A percentile compares a stretch with the other conserved stretches of the same genome.
These are phyloP conservation scores for Bipolaris zeicola DNA, from an alignment of 2,329 filamentous ascomycete species.

Conservation along the genomic window DNA sequence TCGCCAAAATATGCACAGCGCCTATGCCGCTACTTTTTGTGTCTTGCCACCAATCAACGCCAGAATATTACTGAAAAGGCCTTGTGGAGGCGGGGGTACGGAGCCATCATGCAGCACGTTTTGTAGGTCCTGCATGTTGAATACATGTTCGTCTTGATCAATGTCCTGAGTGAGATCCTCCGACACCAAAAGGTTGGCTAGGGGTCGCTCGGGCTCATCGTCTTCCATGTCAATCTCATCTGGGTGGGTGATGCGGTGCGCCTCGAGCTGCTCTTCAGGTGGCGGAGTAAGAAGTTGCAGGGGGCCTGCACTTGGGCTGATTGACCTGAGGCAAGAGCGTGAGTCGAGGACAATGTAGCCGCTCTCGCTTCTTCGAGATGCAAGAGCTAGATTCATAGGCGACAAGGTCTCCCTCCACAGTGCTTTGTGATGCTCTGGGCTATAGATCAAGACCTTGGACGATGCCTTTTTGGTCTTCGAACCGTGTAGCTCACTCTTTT, in stretches of 20 bases:
- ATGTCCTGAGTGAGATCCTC: constrained; percentile 21
- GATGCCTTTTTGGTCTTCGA: constrained; percentile 45
- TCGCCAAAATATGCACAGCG: not conserved
- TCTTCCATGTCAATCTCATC: constrained; percentile 16
- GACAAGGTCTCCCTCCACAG: constrained; percentile 62
- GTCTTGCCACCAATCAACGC: constrained; percentile 22
- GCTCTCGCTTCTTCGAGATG: constrained; percentile 66
- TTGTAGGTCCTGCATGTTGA: constrained; percentile 24
- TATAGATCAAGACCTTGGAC: constrained; percentile 68
- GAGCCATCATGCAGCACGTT: constrained; percentile 25
- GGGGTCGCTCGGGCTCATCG: constrained; percentile 4
- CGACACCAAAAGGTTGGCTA: constrained; percentile 5
- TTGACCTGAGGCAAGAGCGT: constrained; percentile 69
- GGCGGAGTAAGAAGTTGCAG: constrained; percentile 40
- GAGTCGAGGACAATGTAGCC: constrained; percentile 80
- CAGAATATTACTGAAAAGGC: constrained; percentile 23
- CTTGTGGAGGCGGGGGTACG: constrained; percentile 23
- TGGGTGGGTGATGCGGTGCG: constrained; percentile 16
- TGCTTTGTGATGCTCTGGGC: constrained; percentile 63
- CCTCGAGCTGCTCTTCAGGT: constrained; percentile 43
- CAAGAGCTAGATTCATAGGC: constrained; percentile 67
- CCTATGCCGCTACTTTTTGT: constrained; percentile 18
- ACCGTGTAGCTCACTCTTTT: constrained; percentile 45
- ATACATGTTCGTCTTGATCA: constrained; percentile 19
- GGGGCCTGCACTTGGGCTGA: constrained; percentile 40